Percentiles rank a stretch among this genome's conserved stretches.
phyloP scores from a whole-genome alignment of 164 flowering plant species.

The Vitis amurensis region DNA sequence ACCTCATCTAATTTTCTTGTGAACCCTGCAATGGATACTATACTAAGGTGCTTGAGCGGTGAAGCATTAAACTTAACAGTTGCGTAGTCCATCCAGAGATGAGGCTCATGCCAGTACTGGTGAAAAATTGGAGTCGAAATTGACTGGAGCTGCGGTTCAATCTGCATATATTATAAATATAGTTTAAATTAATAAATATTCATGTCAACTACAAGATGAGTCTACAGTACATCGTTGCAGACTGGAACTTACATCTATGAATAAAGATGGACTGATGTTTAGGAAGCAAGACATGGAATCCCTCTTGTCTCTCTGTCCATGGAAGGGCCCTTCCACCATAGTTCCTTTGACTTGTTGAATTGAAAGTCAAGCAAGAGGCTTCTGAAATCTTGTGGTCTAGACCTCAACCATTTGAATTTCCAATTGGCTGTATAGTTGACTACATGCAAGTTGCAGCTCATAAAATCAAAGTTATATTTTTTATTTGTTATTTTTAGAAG shows the following conservation, averaged over 20 bases:
- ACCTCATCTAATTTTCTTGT: slow-evolving; percentile 4
- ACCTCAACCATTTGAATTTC: no score
- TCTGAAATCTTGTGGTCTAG: neutral
- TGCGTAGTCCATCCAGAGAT: slow-evolving; percentile 18
- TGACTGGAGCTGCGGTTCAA: neutral
- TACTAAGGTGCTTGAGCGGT: slow-evolving; percentile 1
- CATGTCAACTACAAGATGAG: no score
- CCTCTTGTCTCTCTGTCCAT: neutral
- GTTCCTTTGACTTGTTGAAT: slow-evolving; percentile 12
- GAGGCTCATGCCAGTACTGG: slow-evolving; percentile 23
- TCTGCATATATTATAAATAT: no score
- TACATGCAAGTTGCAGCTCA: no score
- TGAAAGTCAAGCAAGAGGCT: neutral
- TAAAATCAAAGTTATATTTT: no score
- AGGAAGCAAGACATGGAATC: slow-evolving; percentile 17
- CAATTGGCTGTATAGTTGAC: no score
- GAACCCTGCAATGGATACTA: neutral
- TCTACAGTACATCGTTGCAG: no score
- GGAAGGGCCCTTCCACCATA: slow-evolving; percentile 11
- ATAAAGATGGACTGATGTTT: slow-evolving; percentile 5
- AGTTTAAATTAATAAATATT: no score
- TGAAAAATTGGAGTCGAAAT: slow-evolving; percentile 6
- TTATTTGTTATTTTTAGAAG: no score
- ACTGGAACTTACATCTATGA: neutral
- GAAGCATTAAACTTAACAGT: slow-evolving; percentile 1